Evolutionary conservation across 768 basidiomycete species (phyloP).

Genomic region (Dendrothele bispora): DNA sequence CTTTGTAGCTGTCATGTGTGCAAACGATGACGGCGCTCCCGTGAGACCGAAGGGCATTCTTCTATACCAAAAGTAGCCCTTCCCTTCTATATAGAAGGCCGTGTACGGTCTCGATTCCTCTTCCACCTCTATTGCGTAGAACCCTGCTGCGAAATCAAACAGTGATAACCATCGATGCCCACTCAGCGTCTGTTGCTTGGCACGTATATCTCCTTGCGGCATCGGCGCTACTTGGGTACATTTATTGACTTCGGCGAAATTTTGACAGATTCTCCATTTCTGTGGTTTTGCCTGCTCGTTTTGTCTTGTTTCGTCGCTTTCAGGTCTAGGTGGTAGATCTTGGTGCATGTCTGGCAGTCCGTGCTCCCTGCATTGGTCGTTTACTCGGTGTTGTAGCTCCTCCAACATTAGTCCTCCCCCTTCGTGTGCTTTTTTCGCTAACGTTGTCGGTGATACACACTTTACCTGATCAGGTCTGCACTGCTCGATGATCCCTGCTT

Average conservation of each 20-base stretch:
- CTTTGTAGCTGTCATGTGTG: neutral
- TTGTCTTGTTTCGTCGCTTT: neutral
- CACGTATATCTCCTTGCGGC: conserved; percentile 25
- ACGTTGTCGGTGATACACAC: conserved; percentile 29
- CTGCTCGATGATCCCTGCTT: conserved; percentile 30
- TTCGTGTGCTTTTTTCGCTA: conserved; percentile 37
- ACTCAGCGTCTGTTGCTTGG: conserved; percentile 34
- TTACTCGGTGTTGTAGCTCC: conserved; percentile 31
- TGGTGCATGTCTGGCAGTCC: conserved; percentile 20
- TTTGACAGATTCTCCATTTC: conserved; percentile 26
- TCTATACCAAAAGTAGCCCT: conserved; percentile 33
- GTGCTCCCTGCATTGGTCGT: conserved; percentile 29
- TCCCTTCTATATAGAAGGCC: conserved; percentile 20
- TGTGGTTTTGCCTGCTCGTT: neutral
- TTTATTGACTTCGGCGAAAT: conserved; percentile 17
- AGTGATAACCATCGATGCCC: conserved; percentile 34
- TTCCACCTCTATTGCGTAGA: conserved; percentile 2
- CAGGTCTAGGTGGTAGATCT: conserved; percentile 21
- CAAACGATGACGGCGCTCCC: conserved; percentile 17
- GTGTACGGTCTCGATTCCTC: conserved; percentile 2
- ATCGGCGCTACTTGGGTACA: conserved; percentile 2
- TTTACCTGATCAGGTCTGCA: conserved; percentile 32
- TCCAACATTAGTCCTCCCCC: conserved; percentile 26
- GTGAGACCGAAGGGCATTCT: conserved; percentile 13
- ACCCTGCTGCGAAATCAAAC: conserved; percentile 34